Evolutionary conservation across 768 basidiomycete species (phyloP).

Genomic region (Suillus bovinus): DNA sequence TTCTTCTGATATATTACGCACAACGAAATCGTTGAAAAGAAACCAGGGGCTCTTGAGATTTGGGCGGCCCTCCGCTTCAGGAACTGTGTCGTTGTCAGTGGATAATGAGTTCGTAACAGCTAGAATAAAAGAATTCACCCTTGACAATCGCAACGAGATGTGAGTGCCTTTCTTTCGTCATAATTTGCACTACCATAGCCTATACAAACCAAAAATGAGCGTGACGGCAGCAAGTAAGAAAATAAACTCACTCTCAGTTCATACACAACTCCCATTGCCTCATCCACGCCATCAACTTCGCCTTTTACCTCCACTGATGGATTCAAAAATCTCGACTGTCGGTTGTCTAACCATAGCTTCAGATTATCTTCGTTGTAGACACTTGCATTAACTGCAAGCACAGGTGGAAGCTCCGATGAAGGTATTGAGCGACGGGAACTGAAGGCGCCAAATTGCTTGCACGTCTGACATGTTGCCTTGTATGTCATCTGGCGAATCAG

Average conservation of each 20-base stretch:
- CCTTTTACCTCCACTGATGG: constrained; percentile 58
- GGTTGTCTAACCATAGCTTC: constrained; percentile 71
- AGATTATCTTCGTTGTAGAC: constrained; percentile 75
- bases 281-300: constrained; percentile 58
- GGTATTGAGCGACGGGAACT: constrained; percentile 67
- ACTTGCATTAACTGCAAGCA: constrained; percentile 84
- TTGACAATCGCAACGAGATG: constrained; percentile 90
- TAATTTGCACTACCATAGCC: constrained; percentile 83
- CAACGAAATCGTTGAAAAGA: constrained; percentile 96
- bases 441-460: constrained; percentile 77
- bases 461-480: constrained; percentile 83
- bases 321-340: constrained; percentile 50
- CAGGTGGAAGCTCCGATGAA: constrained; percentile 69
- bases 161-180: constrained; percentile 65
- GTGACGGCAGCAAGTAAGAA: constrained; percentile 1
- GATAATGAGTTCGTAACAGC: neutral
- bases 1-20: constrained; percentile 78
- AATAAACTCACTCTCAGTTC: constrained; percentile 61
- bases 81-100: constrained; percentile 47
- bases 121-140: constrained; percentile 41
- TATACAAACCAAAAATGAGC: constrained; percentile 28
- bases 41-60: constrained; percentile 70
- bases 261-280: constrained; percentile 59
- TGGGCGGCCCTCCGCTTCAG: constrained; percentile 54
- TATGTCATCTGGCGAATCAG: constrained; percentile 80